A percentile compares a stretch with the other conserved stretches of the same genome.
phyloP scores from a whole-genome alignment of 139 green algal species.

The Desmodesmus armatus region DNA sequence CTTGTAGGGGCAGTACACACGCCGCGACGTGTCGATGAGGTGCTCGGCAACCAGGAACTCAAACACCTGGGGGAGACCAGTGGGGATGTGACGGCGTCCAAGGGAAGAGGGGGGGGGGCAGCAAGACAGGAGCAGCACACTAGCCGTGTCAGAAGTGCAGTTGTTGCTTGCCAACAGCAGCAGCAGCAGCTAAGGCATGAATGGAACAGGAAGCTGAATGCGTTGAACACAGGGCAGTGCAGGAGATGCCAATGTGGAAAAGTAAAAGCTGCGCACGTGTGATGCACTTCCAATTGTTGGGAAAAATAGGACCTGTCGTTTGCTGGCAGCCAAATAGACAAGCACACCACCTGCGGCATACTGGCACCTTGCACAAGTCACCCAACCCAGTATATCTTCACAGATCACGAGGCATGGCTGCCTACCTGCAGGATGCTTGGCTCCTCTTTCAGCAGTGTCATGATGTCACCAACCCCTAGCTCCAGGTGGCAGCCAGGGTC shows the following conservation, averaged over 20 bases:
- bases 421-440: slow-evolving; percentile 27
- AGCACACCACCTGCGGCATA: background rate
- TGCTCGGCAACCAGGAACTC: slow-evolving; percentile 51
- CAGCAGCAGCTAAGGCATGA: background rate
- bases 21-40: slow-evolving; percentile 32
- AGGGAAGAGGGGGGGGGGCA: background rate
- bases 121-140: background rate
- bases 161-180: too few relatives aligned
- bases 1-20: slow-evolving; percentile 63
- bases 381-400: background rate
- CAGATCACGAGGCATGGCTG: background rate
- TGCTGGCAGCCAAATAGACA: background rate
- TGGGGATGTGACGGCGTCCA: background rate
- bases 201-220: background rate
- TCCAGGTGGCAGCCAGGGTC: slow-evolving; percentile 41
- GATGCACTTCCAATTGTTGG: background rate
- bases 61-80: slow-evolving; percentile 16
- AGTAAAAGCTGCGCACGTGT: background rate
- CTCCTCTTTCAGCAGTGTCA: slow-evolving; percentile 3
- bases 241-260: background rate
- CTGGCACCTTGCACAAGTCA: too few relatives aligned
- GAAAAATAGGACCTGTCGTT: background rate
- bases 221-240: background rate
- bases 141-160: background rate
- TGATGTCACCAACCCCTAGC: slow-evolving; percentile 12